Conservation (phyloP, 768 basidiomycete genomes). For the Psilocybe cubensis region DNA sequence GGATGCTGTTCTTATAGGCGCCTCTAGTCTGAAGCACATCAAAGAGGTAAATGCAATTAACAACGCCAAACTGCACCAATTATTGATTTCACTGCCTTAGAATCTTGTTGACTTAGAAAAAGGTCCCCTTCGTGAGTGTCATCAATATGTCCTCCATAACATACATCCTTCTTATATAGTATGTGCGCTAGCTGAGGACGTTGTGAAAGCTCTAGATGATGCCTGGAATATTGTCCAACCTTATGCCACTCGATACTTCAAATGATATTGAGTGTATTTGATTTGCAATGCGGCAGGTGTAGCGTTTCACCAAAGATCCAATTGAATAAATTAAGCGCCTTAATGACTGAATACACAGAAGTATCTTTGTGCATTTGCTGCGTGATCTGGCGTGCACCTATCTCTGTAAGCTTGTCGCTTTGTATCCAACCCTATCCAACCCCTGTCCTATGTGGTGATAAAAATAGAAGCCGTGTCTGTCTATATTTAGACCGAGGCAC, state of each 20-base stretch:
- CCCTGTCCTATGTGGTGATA: too few species aligned
- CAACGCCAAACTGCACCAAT: not conserved
- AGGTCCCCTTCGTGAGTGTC: constrained; percentile 51
- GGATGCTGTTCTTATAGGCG: constrained; percentile 65
- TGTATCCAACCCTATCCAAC: too few species aligned
- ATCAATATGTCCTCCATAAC: not conserved
- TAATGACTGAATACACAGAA: too few species aligned
- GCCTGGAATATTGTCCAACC: constrained; percentile 51
- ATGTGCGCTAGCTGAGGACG: constrained; percentile 44
- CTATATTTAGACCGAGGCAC: too few species aligned
- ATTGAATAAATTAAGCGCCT: too few species aligned
- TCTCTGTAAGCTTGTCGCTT: too few species aligned
- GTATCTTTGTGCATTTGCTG: too few species aligned
- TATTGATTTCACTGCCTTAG: constrained; percentile 21
- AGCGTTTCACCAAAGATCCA: too few species aligned
- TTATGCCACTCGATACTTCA: constrained; percentile 43
- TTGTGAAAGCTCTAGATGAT: constrained; percentile 51
- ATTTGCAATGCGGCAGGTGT: not conserved
- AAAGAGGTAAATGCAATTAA: constrained; percentile 39
- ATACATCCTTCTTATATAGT: not conserved
- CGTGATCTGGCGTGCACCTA: too few species aligned
- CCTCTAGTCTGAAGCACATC: constrained; percentile 58
- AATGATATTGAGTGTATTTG: constrained; percentile 1
- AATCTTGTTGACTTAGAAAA: constrained; percentile 59
- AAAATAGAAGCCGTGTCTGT: too few species aligned